Percentiles rank a stretch among this genome's conserved stretches.
These are phyloP conservation scores for Tetradesmus obliquus DNA, from an alignment of 139 green algal species.

Conservation along the genomic window DNA sequence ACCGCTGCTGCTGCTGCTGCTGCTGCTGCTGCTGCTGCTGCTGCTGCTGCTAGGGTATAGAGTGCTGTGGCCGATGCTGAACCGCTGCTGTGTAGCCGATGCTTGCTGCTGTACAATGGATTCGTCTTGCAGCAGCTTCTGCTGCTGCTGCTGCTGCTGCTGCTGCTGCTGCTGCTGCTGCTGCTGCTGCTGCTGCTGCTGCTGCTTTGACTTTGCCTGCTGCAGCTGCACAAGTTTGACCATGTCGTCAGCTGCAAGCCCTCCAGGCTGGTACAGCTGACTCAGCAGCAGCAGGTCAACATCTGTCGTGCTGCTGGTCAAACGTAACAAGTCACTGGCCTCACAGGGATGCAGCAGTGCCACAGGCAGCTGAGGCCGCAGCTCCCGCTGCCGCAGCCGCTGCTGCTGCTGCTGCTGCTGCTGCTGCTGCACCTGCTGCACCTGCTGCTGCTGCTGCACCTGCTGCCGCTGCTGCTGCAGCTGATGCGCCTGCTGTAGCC, in stretches of 20 bases:
- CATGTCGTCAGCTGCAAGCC: slow-evolving; percentile 21
- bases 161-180: slow-evolving; percentile 4
- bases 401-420: slow-evolving; percentile 32
- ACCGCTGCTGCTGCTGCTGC: slow-evolving; percentile 18
- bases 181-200: neutral
- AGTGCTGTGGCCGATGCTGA: neutral
- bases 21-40: slow-evolving; percentile 11
- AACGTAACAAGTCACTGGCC: slow-evolving; percentile 8
- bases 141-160: slow-evolving; percentile 2
- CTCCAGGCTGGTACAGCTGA: slow-evolving; percentile 29
- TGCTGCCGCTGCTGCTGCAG: neutral
- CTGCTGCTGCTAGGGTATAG: neutral
- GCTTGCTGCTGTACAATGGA: neutral
- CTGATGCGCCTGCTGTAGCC: neutral
- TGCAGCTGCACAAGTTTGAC: slow-evolving; percentile 6
- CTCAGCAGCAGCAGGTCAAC: slow-evolving; percentile 42
- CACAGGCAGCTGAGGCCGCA: neutral
- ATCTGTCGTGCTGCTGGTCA: neutral
- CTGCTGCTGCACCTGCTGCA: neutral
- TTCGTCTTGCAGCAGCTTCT: neutral
- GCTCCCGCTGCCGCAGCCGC: too few species aligned
- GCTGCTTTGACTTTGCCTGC: neutral
- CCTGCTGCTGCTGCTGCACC: neutral
- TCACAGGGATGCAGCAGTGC: slow-evolving; percentile 24
- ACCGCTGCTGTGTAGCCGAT: neutral